phyloP scores from a whole-genome alignment of 2,329 filamentous ascomycete genomes.

The Hypoxylon rubiginosum region DNA sequence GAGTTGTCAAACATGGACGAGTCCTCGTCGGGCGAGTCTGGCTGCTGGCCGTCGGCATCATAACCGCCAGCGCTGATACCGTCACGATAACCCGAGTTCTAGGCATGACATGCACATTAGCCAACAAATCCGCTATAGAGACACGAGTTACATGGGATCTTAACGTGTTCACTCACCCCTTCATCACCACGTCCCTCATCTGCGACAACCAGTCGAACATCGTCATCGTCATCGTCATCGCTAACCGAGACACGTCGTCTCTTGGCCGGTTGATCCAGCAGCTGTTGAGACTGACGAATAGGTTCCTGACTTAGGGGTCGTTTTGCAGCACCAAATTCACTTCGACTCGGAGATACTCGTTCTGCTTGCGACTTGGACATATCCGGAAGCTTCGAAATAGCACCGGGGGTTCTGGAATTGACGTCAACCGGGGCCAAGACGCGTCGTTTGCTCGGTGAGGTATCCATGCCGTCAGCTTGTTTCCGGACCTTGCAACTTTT shows the following conservation, averaged over 20 bases:
- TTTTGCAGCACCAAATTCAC: slow-evolving; percentile 29
- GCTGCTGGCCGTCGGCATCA: slow-evolving; percentile 35
- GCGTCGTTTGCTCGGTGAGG: slow-evolving; percentile 50
- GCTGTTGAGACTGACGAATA: slow-evolving; percentile 4
- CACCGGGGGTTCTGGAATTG: slow-evolving; percentile 46
- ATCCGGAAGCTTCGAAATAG: slow-evolving; percentile 34
- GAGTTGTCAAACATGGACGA: slow-evolving; percentile 67
- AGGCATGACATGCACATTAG: slow-evolving; percentile 28
- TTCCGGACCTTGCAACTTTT: not conserved
- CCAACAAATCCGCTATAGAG: not conserved
- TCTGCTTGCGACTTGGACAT: slow-evolving; percentile 28
- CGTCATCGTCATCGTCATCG: slow-evolving; percentile 19
- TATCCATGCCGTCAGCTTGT: slow-evolving; percentile 41
- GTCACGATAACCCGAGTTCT: slow-evolving; percentile 19
- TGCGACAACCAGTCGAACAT: slow-evolving; percentile 2
- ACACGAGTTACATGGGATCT: not conserved
- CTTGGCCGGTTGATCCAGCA: slow-evolving; percentile 37
- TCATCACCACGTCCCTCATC: slow-evolving; percentile 20
- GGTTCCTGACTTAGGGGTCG: slow-evolving; percentile 38
- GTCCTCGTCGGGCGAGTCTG: slow-evolving; percentile 57
- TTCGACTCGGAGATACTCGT: slow-evolving; percentile 13
- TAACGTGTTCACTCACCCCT: slow-evolving; percentile 21
- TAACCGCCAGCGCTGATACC: slow-evolving; percentile 18
- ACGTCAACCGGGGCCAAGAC: slow-evolving; percentile 48
- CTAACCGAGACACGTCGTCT: slow-evolving; percentile 40